Evolutionary conservation across 2,329 filamentous ascomycete genomes (phyloP).

Genomic region (Akanthomyces dipterigenus): DNA sequence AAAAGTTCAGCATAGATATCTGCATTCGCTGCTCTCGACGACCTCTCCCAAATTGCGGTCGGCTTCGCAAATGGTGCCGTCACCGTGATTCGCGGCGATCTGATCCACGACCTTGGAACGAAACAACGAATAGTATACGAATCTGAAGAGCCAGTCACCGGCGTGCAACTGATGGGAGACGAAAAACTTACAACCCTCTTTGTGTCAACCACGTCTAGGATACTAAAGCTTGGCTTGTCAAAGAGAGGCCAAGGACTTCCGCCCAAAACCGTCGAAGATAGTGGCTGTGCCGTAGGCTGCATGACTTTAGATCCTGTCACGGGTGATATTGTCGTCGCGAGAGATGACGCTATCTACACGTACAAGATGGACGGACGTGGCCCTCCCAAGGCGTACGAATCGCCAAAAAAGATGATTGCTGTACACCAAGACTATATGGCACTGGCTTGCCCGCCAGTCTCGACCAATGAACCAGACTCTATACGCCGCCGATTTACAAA

Average conservation of each 20-base stretch:
- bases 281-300: slow-evolving; percentile 86
- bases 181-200: slow-evolving; percentile 68
- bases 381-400: slow-evolving; percentile 84
- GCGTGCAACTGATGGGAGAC: slow-evolving; percentile 67
- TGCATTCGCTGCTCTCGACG: slow-evolving; percentile 78
- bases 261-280: slow-evolving; percentile 80
- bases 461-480: slow-evolving; percentile 52
- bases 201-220: slow-evolving; percentile 82
- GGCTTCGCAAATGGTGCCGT: slow-evolving; percentile 95
- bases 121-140: slow-evolving; percentile 94
- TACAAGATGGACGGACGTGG: slow-evolving; percentile 82
- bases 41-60: slow-evolving; percentile 86
- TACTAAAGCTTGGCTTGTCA: slow-evolving; percentile 79
- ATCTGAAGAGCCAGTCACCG: slow-evolving; percentile 92
- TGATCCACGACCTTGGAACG: slow-evolving; percentile 91
- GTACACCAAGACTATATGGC: slow-evolving; percentile 82
- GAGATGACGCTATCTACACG: slow-evolving; percentile 93
- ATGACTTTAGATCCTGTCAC: slow-evolving; percentile 79
- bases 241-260: slow-evolving; percentile 85
- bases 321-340: slow-evolving; percentile 82
- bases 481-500: slow-evolving; percentile 68
- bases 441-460: slow-evolving; percentile 68
- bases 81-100: slow-evolving; percentile 84
- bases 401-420: slow-evolving; percentile 74
- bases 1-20: slow-evolving; percentile 56